A percentile compares a stretch with the other conserved stretches of the same genome.
phyloP scores from a whole-genome alignment of 2,329 filamentous ascomycete species.

The Aspergillus sp. region DNA sequence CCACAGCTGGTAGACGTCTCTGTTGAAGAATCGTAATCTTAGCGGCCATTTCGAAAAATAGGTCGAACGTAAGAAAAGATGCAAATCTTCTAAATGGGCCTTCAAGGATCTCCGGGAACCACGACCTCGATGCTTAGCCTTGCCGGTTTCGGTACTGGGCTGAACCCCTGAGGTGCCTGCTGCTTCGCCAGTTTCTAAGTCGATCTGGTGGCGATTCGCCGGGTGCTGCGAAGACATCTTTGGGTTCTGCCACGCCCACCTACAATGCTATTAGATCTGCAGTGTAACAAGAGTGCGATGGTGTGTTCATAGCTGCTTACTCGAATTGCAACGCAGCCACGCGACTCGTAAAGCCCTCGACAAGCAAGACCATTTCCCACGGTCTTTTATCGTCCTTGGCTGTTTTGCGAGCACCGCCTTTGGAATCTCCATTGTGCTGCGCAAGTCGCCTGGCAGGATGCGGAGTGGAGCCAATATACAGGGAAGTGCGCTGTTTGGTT shows the following conservation, averaged over 20 bases:
- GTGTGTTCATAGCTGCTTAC: conserved; percentile 52
- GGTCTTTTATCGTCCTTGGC: conserved; percentile 69
- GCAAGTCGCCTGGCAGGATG: conserved; percentile 80
- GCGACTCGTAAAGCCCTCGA: conserved; percentile 85
- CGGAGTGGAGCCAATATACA: conserved; percentile 92
- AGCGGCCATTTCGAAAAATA: conserved; percentile 86
- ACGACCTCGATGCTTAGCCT: conserved; percentile 35
- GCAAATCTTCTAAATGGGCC: conserved; percentile 75
- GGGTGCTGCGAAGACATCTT: conserved; percentile 65
- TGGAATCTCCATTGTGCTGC: conserved; percentile 85
- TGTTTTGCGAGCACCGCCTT: conserved; percentile 80
- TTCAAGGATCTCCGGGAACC: conserved; percentile 62
- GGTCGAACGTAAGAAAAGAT: conserved; percentile 73
- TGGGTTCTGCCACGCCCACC: conserved; percentile 90
- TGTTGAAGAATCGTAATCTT: conserved; percentile 73
- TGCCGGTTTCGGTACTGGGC: conserved; percentile 45
- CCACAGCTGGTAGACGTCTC: conserved; percentile 72
- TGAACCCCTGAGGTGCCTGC: background rate
- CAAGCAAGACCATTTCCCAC: conserved; percentile 87
- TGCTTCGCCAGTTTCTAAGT: conserved; percentile 55
- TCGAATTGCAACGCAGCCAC: conserved; percentile 92
- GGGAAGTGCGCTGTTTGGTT: conserved; percentile 64
- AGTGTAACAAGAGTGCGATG: conserved; percentile 1
- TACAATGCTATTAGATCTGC: conserved; percentile 35
- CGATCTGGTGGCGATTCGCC: conserved; percentile 55